These are phyloP conservation scores for Plasmodium vinckei DNA, from an alignment of 169 alveolate genomes.

Conservation along the genomic window DNA sequence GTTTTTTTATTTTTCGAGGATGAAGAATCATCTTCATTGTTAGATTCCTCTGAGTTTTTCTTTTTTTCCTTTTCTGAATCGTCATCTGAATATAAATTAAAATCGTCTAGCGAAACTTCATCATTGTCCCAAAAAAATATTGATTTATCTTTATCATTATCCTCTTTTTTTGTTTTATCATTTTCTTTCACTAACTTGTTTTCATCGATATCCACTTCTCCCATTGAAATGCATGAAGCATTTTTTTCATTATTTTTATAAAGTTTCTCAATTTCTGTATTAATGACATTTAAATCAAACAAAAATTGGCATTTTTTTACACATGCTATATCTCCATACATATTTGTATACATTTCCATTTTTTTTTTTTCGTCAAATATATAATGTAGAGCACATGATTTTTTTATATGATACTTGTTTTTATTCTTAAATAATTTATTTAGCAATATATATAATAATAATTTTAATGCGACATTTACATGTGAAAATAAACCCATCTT, in stretches of 20 bases:
- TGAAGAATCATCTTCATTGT: background rate
- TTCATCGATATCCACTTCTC: background rate
- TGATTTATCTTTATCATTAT: constrained; percentile 37
- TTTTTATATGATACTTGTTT: constrained; percentile 12
- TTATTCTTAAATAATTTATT: constrained; percentile 28
- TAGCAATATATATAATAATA: constrained; percentile 30
- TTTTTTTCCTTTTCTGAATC: constrained; percentile 1
- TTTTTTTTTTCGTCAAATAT: constrained; percentile 24
- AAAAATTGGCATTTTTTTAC: constrained; percentile 43
- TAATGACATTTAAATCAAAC: constrained; percentile 44
- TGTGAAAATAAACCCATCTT: constrained; percentile 68
- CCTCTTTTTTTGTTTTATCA: background rate
- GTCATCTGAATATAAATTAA: constrained; percentile 65
- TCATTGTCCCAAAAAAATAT: constrained; percentile 44
- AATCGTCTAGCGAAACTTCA: constrained; percentile 53
- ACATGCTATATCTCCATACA: constrained; percentile 18
- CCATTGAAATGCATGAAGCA: background rate
- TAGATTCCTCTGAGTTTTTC: background rate
- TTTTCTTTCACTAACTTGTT: background rate
- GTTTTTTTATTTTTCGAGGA: background rate
- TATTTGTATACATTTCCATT: background rate
- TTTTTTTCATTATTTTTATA: background rate
- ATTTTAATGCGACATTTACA: constrained; percentile 58
- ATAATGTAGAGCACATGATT: constrained; percentile 40
- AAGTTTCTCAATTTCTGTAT: constrained; percentile 22